phyloP scores from a whole-genome alignment of 1,139 yeast species.

The Sugiyamaella castrensis region DNA sequence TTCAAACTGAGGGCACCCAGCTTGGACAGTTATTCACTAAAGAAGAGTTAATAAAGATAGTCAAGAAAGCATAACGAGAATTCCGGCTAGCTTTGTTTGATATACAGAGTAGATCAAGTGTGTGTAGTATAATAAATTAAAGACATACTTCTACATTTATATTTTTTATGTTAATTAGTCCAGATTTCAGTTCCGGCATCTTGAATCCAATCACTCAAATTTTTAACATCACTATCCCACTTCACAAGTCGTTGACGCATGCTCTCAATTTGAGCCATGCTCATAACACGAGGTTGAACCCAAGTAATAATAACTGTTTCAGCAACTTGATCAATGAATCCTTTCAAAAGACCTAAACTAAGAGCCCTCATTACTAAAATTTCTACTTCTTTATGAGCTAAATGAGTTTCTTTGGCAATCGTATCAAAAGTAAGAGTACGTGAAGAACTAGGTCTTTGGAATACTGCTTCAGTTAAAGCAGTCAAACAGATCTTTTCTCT shows the following conservation, averaged over 20 bases:
- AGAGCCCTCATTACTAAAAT: conserved; percentile 88
- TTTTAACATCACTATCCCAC: conserved; percentile 76
- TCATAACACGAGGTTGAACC: conserved; percentile 95
- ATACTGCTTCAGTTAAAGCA: conserved; percentile 85
- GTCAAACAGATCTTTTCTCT: conserved; percentile 90
- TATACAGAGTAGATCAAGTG: no score
- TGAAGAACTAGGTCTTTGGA: conserved; percentile 69
- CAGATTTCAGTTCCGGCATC: conserved; percentile 59
- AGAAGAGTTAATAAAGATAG: conserved; percentile 18
- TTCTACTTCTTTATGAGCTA: conserved; percentile 72
- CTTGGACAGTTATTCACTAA: conserved; percentile 20
- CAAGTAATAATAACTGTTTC: conserved; percentile 78
- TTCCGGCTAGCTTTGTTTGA: no score
- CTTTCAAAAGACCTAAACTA: conserved; percentile 76
- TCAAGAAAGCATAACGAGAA: conserved; percentile 3
- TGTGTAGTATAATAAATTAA: no score
- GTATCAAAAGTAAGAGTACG: conserved; percentile 71
- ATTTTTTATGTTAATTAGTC: conserved; percentile 30
- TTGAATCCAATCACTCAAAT: conserved; percentile 59
- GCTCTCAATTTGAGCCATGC: conserved; percentile 68
- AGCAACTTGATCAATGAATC: conserved; percentile 83
- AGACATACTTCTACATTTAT: no score
- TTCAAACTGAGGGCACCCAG: conserved; percentile 21
- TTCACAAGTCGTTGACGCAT: conserved; percentile 70
- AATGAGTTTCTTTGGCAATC: conserved; percentile 71